phyloP scores from a whole-genome alignment of 257 asterid genomes.

The Penstemon davidsonii region DNA sequence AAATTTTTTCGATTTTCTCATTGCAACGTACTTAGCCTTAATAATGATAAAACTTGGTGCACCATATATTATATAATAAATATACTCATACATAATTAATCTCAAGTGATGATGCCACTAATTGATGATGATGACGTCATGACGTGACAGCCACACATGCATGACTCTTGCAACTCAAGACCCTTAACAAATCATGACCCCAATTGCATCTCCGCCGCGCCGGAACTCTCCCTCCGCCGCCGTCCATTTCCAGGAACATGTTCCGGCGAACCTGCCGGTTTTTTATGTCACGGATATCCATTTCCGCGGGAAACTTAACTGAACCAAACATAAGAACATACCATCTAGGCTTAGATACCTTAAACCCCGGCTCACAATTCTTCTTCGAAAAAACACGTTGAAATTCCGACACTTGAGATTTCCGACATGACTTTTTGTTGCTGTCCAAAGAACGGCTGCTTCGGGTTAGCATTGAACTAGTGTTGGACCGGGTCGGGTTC shows the following conservation, averaged over 20 bases:
- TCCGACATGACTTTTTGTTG: constrained; percentile 28
- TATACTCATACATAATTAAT: too few species aligned
- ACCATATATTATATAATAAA: too few species aligned
- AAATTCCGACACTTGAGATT: constrained; percentile 20
- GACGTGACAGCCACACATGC: constrained; percentile 52
- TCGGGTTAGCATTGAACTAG: constrained; percentile 24
- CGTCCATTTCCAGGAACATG: constrained; percentile 19
- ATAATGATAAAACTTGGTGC: too few species aligned
- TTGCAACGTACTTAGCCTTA: too few species aligned
- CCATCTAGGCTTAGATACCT: constrained; percentile 40
- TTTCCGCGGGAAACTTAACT: constrained; percentile 49
- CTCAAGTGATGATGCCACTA: constrained; percentile 31
- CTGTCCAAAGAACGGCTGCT: constrained; percentile 52
- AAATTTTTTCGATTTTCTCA: neutral
- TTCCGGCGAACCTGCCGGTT: constrained; percentile 56
- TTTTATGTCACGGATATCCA: constrained; percentile 59
- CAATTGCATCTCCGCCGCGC: constrained; percentile 36
- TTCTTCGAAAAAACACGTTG: constrained; percentile 33
- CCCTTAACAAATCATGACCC: constrained; percentile 45
- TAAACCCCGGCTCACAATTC: constrained; percentile 28
- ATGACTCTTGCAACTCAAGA: constrained; percentile 53
- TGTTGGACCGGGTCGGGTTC: constrained; percentile 20
- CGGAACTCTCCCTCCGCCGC: constrained; percentile 23
- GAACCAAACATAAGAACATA: constrained; percentile 54
- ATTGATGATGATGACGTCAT: constrained; percentile 42